Base-by-base conservation (phyloP, 1,284 basidiomycete genomes). In the Athelia psychrophila region DNA sequence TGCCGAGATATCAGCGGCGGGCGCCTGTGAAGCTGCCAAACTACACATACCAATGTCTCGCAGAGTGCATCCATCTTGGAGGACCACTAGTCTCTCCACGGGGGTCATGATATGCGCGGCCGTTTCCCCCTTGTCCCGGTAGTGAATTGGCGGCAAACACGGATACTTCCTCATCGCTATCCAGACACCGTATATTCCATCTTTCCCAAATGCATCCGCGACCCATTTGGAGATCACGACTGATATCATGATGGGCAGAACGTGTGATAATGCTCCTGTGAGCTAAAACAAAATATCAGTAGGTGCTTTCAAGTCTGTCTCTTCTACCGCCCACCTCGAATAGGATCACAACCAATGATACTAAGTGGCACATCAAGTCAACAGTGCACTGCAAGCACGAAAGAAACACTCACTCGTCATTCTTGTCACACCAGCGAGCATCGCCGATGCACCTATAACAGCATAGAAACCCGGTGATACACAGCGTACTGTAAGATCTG, bases 391-490 rank as follows among this genome's bases (percentile, higher is more conserved):
- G 47, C 9, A 38, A 24, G 24, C 19, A 19, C 40, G 24, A 38
- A 4, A 52, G 25, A 49, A 19, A 38, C 1, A 63, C 81, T 61
- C 58, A 88, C 86, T 80, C 24, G 83, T 92, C 84, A 91, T 92
- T 52, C 86, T 72, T 3, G 90, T 93, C 2, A 92, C 88, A 3
- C 91, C 91, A 8, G 84, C 88, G 0, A 93, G 70, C 77, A 91
- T 87, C 1, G 88, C 86, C 25, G 90, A 84, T 18, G 90, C 89
- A 1, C 91, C 91, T 33, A 93, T 84, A 20, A 92, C 86, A 15
- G 90, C 86, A 61, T 93, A 93, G 59, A 92, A 90, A 27, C 88
- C 87, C 2, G 90, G 89, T 3, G 83, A 88, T 44, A 93, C 82
- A 60, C 88, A 91, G 45, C 76, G 73, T 20, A 81, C 75, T 15